A percentile compares a stretch with the other conserved stretches of the same genome.
Conservation (phyloP, 2,329 filamentous ascomycete species). For the Colletotrichum sp. region DNA sequence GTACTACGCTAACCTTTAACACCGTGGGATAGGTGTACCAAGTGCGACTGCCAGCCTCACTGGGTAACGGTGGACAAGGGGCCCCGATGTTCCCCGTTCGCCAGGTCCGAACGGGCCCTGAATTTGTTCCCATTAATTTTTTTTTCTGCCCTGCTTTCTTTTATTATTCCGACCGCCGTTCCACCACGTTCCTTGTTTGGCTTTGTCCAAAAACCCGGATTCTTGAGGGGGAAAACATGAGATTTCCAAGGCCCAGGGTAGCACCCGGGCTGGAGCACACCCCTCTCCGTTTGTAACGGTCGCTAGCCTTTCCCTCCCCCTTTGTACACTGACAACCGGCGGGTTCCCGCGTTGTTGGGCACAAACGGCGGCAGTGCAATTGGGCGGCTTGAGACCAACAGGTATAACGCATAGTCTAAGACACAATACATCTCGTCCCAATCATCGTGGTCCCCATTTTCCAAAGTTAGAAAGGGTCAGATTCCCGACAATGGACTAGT, state of each 20-base stretch:
- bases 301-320: background rate
- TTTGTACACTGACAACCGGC: background rate
- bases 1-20: no score
- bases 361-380: background rate
- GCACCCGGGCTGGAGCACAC: background rate
- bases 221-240: background rate
- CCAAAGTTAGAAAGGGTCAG: slow-evolving; percentile 15
- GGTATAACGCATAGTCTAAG: background rate
- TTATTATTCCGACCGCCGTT: background rate
- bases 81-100: background rate
- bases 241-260: slow-evolving; percentile 12
- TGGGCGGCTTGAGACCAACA: slow-evolving; percentile 7
- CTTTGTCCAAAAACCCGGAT: slow-evolving; percentile 11
- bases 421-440: slow-evolving; percentile 6
- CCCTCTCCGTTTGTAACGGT: slow-evolving; percentile 1
- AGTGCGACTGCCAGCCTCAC: background rate
- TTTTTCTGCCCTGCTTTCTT: slow-evolving; percentile 14
- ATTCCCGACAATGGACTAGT: slow-evolving; percentile 11
- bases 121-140: background rate
- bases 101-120: background rate
- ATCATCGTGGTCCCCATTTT: background rate
- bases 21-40: background rate
- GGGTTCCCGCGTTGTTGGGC: background rate
- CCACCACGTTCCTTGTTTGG: slow-evolving; percentile 19
- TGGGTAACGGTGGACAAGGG: background rate